These are phyloP conservation scores for Teunomyces lycoperdinae DNA, from an alignment of 805 yeast genomes.

Conservation along the genomic window DNA sequence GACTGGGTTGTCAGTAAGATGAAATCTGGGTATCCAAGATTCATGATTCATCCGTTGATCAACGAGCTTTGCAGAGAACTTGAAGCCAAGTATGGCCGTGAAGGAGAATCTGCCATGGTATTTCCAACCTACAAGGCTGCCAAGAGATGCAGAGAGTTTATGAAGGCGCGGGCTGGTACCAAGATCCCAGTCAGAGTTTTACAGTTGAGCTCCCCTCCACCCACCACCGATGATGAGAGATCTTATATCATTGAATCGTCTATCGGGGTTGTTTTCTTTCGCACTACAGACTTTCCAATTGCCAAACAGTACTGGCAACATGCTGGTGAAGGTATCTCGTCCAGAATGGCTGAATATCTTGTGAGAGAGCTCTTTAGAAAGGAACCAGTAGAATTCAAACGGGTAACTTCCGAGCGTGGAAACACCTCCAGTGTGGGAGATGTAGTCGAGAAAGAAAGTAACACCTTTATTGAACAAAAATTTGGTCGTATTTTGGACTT, in stretches of 20 bases:
- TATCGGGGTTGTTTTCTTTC: slow-evolving; percentile 79
- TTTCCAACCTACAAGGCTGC: slow-evolving; percentile 81
- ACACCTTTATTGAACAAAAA: slow-evolving; percentile 77
- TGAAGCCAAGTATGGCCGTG: slow-evolving; percentile 72
- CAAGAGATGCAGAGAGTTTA: slow-evolving; percentile 78
- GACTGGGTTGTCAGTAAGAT: slow-evolving; percentile 73
- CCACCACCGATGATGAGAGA: slow-evolving; percentile 56
- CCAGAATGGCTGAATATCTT: slow-evolving; percentile 84
- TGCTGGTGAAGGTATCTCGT: slow-evolving; percentile 93
- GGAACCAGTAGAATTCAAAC: not conserved
- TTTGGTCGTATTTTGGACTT: slow-evolving; percentile 87
- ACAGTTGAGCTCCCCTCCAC: slow-evolving; percentile 70
- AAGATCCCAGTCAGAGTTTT: slow-evolving; percentile 52
- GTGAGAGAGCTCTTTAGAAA: slow-evolving; percentile 50
- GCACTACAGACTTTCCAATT: slow-evolving; percentile 50
- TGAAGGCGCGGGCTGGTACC: slow-evolving; percentile 34
- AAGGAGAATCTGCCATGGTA: slow-evolving; percentile 69
- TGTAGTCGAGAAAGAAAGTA: slow-evolving; percentile 50
- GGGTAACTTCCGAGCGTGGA: slow-evolving; percentile 9
- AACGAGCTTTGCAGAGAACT: slow-evolving; percentile 53
- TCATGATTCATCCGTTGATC: slow-evolving; percentile 64
- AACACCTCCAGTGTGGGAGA: slow-evolving; percentile 11
- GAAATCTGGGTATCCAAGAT: slow-evolving; percentile 88
- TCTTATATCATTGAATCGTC: slow-evolving; percentile 61
- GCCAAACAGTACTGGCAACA: slow-evolving; percentile 96